phyloP scores from a whole-genome alignment of 345 rosid genomes.

The Passiflora organensis region DNA sequence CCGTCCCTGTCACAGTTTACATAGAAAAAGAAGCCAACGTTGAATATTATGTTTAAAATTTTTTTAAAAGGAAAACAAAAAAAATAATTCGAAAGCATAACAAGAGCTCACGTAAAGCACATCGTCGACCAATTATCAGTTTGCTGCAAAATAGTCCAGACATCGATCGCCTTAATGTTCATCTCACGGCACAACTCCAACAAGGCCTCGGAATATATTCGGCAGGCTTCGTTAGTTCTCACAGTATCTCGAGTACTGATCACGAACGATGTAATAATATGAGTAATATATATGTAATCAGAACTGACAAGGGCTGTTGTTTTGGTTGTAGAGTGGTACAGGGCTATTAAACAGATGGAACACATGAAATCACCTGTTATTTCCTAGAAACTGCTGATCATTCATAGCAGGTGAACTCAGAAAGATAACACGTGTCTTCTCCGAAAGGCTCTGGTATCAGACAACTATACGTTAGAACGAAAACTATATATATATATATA shows the following conservation, averaged over 20 bases:
- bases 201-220: slow-evolving; percentile 21
- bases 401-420: slow-evolving; percentile 19
- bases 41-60: no score
- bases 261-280: no score
- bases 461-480: background rate
- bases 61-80: no score
- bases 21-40: no score
- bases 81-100: no score
- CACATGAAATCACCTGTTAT: no score
- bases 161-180: slow-evolving; percentile 19
- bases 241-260: background rate
- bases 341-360: no score
- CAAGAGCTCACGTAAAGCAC: slow-evolving; percentile 15
- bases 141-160: slow-evolving; percentile 20
- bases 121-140: slow-evolving; percentile 6
- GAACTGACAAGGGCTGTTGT: no score
- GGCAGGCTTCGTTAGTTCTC: slow-evolving; percentile 19
- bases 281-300: no score
- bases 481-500: background rate
- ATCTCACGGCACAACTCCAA: slow-evolving; percentile 14
- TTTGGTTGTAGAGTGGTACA: no score
- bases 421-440: slow-evolving; percentile 17
- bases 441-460: slow-evolving; percentile 22
- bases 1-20: slow-evolving; percentile 50
- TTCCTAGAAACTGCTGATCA: slow-evolving; percentile 10